Conservation (phyloP, 1,139 yeast species). For the Dujonia santamariae region DNA sequence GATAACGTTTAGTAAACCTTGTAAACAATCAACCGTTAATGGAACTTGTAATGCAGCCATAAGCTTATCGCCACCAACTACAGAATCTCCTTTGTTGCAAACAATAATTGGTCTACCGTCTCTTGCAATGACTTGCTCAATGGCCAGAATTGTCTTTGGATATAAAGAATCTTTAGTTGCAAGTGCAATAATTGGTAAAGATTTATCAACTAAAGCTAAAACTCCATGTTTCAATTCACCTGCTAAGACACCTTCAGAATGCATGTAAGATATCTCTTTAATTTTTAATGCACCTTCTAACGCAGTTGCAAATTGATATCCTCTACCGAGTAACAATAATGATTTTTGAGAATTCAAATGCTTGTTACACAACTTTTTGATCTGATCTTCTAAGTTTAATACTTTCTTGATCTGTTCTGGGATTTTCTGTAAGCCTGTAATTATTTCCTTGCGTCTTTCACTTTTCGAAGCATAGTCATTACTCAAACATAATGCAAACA, state of each 20-base stretch:
- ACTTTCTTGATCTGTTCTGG: slow-evolving; percentile 84
- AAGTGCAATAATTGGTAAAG: slow-evolving; percentile 89
- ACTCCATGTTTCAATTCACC: slow-evolving; percentile 99
- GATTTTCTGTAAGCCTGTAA: slow-evolving; percentile 77
- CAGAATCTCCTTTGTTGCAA: slow-evolving; percentile 81
- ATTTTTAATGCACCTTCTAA: slow-evolving; percentile 97
- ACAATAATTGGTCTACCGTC: slow-evolving; percentile 93
- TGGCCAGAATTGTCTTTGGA: slow-evolving; percentile 93
- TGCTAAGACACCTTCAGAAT: slow-evolving; percentile 97
- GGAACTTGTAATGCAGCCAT: slow-evolving; percentile 83
- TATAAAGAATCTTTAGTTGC: slow-evolving; percentile 95
- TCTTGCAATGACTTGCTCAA: slow-evolving; percentile 95
- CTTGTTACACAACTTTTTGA: slow-evolving; percentile 70
- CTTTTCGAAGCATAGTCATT: slow-evolving; percentile 81
- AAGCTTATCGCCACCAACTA: slow-evolving; percentile 44
- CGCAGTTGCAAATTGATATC: slow-evolving; percentile 95
- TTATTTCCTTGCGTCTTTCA: slow-evolving; percentile 78
- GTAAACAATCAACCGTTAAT: slow-evolving; percentile 92
- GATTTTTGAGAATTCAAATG: slow-evolving; percentile 80
- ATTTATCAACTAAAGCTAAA: slow-evolving; percentile 89
- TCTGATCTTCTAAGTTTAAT: slow-evolving; percentile 65
- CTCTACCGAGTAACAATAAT: slow-evolving; percentile 88
- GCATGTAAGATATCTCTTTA: slow-evolving; percentile 97
- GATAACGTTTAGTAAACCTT: slow-evolving; percentile 89
- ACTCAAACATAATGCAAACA: slow-evolving; percentile 90